Evolutionary conservation across 306 rosid genomes (phyloP).

Genomic region (Trichosanthes cucumerina): DNA sequence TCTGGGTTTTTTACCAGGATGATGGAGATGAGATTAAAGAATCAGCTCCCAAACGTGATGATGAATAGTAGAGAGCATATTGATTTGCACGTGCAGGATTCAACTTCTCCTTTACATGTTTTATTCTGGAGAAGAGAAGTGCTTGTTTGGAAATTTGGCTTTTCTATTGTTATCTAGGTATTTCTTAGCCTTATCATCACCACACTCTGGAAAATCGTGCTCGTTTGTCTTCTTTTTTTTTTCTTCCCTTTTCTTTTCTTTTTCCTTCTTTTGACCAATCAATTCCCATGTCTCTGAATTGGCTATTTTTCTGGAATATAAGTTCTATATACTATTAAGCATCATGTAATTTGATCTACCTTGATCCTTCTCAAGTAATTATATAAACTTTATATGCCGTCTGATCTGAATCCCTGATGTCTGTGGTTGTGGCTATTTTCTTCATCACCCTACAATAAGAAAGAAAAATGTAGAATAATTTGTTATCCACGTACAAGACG

Average conservation of each 20-base stretch:
- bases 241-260: background rate
- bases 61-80: conserved; percentile 50
- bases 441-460: background rate
- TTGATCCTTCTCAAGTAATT: background rate
- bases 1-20: conserved; percentile 39
- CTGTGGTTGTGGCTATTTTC: background rate
- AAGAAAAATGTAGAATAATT: background rate
- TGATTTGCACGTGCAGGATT: conserved; percentile 31
- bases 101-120: conserved; percentile 69
- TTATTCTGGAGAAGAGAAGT: conserved; percentile 75
- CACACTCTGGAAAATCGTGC: conserved; percentile 45
- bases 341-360: background rate
- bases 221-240: background rate
- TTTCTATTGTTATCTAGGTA: conserved; percentile 9
- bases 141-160: conserved; percentile 36
- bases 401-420: background rate
- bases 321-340: conserved; percentile 2
- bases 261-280: conserved; percentile 11
- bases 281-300: conserved; percentile 44
- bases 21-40: conserved; percentile 98
- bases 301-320: conserved; percentile 35
- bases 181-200: conserved; percentile 43
- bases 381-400: background rate
- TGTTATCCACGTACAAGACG: background rate
- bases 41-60: conserved; percentile 60